These are phyloP conservation scores for Lactifluus echinatus DNA, from an alignment of 768 basidiomycete species.

Conservation along the genomic window DNA sequence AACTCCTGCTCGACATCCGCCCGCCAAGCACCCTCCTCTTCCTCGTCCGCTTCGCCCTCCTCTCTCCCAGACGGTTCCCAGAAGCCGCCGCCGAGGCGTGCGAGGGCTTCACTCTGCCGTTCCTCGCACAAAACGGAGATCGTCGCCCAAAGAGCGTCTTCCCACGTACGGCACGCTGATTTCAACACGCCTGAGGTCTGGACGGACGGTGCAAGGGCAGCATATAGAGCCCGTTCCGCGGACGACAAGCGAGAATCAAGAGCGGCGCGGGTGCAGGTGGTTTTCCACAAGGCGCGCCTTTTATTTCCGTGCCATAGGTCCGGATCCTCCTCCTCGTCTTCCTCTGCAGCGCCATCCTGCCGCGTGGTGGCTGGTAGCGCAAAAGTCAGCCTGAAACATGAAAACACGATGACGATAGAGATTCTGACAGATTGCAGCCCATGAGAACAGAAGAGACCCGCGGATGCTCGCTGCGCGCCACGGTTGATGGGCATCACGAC, in stretches of 20 bases:
- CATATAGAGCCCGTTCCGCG: slow-evolving; percentile 80
- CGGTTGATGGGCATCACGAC: slow-evolving; percentile 74
- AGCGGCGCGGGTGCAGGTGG: slow-evolving; percentile 71
- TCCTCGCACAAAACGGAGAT: slow-evolving; percentile 76
- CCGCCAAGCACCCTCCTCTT: slow-evolving; percentile 53
- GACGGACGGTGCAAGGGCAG: slow-evolving; percentile 68
- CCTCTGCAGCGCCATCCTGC: slow-evolving; percentile 40
- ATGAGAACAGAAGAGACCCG: slow-evolving; percentile 71
- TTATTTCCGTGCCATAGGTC: slow-evolving; percentile 68
- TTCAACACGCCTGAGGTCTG: slow-evolving; percentile 60
- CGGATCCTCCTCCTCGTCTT: slow-evolving; percentile 34
- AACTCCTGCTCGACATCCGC: slow-evolving; percentile 51
- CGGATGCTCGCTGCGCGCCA: slow-evolving; percentile 90
- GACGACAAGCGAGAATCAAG: slow-evolving; percentile 49
- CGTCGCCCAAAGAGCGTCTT: slow-evolving; percentile 93
- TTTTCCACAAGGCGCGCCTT: slow-evolving; percentile 78
- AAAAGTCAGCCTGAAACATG: not conserved
- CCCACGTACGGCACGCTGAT: slow-evolving; percentile 80
- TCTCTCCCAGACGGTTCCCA: slow-evolving; percentile 62
- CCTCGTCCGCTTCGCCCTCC: slow-evolving; percentile 24
- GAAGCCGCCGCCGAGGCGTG: slow-evolving; percentile 57
- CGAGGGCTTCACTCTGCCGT: slow-evolving; percentile 62
- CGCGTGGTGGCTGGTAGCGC: slow-evolving; percentile 33
- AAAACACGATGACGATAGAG: not conserved
- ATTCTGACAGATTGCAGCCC: slow-evolving; percentile 58